A percentile compares a stretch with the other conserved stretches of the same genome.
phyloP scores from a whole-genome alignment of 202 grass and related monocot species.

The Sporobolus alterniflorus region DNA sequence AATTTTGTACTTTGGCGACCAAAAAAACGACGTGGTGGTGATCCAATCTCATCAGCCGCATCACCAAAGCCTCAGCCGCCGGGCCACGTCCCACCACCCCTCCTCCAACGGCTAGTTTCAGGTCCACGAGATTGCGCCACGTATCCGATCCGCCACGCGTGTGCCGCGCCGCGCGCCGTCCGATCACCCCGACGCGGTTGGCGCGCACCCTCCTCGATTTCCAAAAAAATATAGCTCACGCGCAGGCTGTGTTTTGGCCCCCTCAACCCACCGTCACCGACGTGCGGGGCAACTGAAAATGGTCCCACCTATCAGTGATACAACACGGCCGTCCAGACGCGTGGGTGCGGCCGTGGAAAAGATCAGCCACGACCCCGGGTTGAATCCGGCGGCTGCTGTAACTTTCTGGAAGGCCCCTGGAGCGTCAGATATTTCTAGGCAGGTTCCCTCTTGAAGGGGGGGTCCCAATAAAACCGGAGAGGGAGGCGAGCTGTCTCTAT shows the following conservation, averaged over 20 bases:
- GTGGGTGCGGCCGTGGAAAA: background rate
- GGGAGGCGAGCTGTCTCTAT: constrained; percentile 18
- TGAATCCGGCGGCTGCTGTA: constrained; percentile 51
- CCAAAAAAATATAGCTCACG: background rate
- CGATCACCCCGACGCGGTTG: constrained; percentile 41
- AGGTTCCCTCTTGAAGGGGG: background rate
- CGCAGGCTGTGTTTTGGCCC: accelerated
- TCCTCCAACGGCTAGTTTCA: constrained; percentile 76
- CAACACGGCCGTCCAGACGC: accelerated
- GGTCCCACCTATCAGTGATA: background rate
- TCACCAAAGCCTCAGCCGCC: constrained; percentile 2
- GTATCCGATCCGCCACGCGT: constrained; percentile 34
- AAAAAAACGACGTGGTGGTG: background rate
- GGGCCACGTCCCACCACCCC: background rate
- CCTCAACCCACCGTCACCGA: accelerated
- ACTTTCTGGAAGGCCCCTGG: constrained; percentile 56
- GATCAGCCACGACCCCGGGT: background rate
- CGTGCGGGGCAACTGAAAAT: accelerated
- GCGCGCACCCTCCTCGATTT: constrained; percentile 50
- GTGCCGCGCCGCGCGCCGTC: background rate
- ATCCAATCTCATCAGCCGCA: constrained; percentile 25
- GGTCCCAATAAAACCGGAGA: constrained; percentile 34
- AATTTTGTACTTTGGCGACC: background rate
- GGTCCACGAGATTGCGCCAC: constrained; percentile 46
- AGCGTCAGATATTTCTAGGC: background rate